Evolutionary conservation across 148 eudicot species (phyloP), one percentile per base, ranked within the genome.

Genomic region (Limonium bicolor): DNA sequence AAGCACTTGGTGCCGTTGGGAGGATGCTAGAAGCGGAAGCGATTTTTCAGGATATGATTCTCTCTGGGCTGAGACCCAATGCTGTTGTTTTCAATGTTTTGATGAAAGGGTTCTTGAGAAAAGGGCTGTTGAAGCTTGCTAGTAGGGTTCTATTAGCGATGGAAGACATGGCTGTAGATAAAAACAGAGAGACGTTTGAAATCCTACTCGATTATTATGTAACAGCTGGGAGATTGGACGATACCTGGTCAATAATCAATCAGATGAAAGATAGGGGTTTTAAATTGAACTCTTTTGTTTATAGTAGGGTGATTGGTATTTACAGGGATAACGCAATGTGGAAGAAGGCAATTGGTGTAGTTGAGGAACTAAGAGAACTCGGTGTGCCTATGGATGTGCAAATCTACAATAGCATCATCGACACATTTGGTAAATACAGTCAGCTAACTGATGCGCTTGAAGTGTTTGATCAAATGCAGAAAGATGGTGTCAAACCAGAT

Each of bases 311-410:
- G 24, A 88, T 88, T 64, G 78, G 62, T 35, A 68, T 88, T 46
- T 88, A 88, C 39, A 70, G 96, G 48, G 96, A 88, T 28, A 65
- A 83, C 42, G 94, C 94, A 33, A 88, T 88, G 96, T 88, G 96
- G 94, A 88, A 72, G 64, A 88, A 88, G 62, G 94, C 86, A 8
- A 74, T 72, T 64, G 76, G 55, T 20, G 70, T 79, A 38, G 51
- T 83, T 15, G 70, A 63, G 24, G 92, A 88, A 75, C 65, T 83
- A 27, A 56, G 53, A 46, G 77, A 78, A 18, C 57, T 36, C 50
- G 94, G 94, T 28, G 57, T 83, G 24, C 51, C 65, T 1, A 17
- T 76, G 5, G 96, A 83, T 69, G 72, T 41, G 69, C 57, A 64
- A 55, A 63, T 88, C 20, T 88, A 59, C 35, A 76, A 71, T 67